Conservation (phyloP, 1,284 basidiomycete genomes). For the Cutaneotrichosporon dermatis region DNA sequence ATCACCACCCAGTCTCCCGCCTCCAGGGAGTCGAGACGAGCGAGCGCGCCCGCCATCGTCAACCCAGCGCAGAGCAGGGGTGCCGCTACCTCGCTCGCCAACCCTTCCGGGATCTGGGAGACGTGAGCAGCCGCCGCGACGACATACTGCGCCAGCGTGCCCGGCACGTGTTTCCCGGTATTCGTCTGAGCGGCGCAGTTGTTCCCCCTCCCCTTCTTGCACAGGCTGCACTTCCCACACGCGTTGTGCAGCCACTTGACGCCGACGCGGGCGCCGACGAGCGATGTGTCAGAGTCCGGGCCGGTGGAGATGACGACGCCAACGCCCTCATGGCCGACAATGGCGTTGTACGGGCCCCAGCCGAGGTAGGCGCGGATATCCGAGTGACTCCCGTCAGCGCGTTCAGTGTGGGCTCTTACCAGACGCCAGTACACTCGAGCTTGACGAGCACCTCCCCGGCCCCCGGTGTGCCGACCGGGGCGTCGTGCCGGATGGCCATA, state of each 20-base stretch:
- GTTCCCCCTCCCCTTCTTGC: conserved; percentile 56
- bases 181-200: conserved; percentile 63
- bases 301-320: conserved; percentile 69
- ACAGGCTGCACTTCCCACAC: conserved; percentile 68
- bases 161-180: conserved; percentile 61
- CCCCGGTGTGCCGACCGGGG: neutral
- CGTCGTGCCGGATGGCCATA: conserved; percentile 2
- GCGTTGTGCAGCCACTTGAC: conserved; percentile 70
- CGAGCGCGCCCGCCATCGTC: conserved; percentile 40
- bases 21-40: conserved; percentile 19
- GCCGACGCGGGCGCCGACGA: conserved; percentile 53
- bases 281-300: conserved; percentile 46
- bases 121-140: conserved; percentile 60
- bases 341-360: conserved; percentile 24
- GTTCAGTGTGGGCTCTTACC: conserved; percentile 2
- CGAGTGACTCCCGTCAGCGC: conserved; percentile 52
- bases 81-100: conserved; percentile 70
- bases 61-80: conserved; percentile 71
- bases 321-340: conserved; percentile 60
- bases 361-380: conserved; percentile 59
- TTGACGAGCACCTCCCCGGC: conserved; percentile 5
- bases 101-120: conserved; percentile 65
- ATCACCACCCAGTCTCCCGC: conserved; percentile 76
- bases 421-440: conserved; percentile 55
- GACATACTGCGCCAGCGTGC: conserved; percentile 52